Percentiles rank a stretch among this genome's conserved stretches.
These are phyloP conservation scores for Sporodiniella umbellata DNA, from an alignment of 371 early-diverging fungal genomes.

Conservation along the genomic window DNA sequence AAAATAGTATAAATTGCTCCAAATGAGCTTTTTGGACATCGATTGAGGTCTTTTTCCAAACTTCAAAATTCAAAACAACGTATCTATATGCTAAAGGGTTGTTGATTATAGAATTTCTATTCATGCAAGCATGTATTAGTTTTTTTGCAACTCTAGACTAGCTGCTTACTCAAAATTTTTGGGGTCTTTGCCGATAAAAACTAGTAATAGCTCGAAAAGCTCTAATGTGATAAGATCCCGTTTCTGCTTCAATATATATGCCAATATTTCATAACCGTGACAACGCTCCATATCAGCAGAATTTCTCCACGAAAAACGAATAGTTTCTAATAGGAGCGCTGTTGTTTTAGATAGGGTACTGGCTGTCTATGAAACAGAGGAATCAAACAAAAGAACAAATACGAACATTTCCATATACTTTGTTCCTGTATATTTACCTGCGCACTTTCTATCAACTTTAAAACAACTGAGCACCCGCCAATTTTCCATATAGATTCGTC, in stretches of 20 bases:
- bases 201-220: conserved; percentile 57
- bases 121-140: neutral
- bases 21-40: conserved; percentile 63
- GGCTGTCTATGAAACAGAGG: conserved; percentile 48
- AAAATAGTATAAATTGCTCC: conserved; percentile 62
- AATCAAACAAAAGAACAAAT: too few species aligned
- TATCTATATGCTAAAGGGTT: conserved; percentile 68
- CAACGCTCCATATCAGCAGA: conserved; percentile 73
- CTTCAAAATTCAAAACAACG: conserved; percentile 68
- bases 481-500: conserved; percentile 75
- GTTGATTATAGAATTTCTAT: conserved; percentile 59
- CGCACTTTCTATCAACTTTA: conserved; percentile 60
- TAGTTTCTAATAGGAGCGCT: conserved; percentile 57
- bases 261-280: conserved; percentile 74
- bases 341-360: conserved; percentile 57
- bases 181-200: conserved; percentile 64
- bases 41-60: conserved; percentile 62
- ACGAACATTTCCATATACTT: too few species aligned
- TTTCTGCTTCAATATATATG: conserved; percentile 63
- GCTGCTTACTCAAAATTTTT: conserved; percentile 48
- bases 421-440: conserved; percentile 51
- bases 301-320: conserved; percentile 69
- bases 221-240: conserved; percentile 56
- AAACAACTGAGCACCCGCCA: conserved; percentile 66
- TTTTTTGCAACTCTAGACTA: neutral